Conservation (phyloP, 257 asterid genomes). For the Lantana camara region DNA sequence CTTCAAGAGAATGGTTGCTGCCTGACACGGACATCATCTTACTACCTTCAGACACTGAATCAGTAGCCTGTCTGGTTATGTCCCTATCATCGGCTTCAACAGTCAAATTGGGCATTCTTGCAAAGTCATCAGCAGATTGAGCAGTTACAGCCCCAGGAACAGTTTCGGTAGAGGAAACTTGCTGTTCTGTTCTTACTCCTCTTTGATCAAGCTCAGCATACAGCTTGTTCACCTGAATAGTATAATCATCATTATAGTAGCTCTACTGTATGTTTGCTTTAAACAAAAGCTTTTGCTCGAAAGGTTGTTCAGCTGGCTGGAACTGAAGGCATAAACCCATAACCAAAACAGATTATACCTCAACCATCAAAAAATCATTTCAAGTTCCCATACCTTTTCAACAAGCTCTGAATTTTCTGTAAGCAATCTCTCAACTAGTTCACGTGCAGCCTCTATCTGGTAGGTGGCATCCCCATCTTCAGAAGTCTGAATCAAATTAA, state of each 20-base stretch:
- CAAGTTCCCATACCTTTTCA: slow-evolving; percentile 49
- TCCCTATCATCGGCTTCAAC: slow-evolving; percentile 31
- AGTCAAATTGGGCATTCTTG: slow-evolving; percentile 26
- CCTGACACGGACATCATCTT: slow-evolving; percentile 35
- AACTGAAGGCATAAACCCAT: too few relatives aligned
- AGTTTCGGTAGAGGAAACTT: slow-evolving; percentile 29
- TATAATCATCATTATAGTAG: slow-evolving; percentile 14
- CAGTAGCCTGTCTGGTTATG: slow-evolving; percentile 26
- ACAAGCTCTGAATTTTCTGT: slow-evolving; percentile 62
- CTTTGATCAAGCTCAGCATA: slow-evolving; percentile 51
- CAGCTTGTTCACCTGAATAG: slow-evolving; percentile 62
- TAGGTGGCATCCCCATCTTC: slow-evolving; percentile 47
- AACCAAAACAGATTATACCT: too few relatives aligned
- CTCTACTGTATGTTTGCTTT: slow-evolving; percentile 5
- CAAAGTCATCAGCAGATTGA: slow-evolving; percentile 38
- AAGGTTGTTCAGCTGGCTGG: not conserved
- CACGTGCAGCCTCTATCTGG: slow-evolving; percentile 48
- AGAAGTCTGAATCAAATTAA: slow-evolving; percentile 45
- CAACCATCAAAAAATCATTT: not conserved
- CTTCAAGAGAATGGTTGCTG: slow-evolving; percentile 43
- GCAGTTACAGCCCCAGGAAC: slow-evolving; percentile 32
- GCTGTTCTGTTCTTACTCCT: slow-evolving; percentile 37
- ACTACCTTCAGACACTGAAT: slow-evolving; percentile 36
- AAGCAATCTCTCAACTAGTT: slow-evolving; percentile 50
- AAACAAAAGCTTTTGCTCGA: not conserved